Evolutionary conservation across 176 grass and related monocot genomes (phyloP).

Genomic region (Oryza australiensis): DNA sequence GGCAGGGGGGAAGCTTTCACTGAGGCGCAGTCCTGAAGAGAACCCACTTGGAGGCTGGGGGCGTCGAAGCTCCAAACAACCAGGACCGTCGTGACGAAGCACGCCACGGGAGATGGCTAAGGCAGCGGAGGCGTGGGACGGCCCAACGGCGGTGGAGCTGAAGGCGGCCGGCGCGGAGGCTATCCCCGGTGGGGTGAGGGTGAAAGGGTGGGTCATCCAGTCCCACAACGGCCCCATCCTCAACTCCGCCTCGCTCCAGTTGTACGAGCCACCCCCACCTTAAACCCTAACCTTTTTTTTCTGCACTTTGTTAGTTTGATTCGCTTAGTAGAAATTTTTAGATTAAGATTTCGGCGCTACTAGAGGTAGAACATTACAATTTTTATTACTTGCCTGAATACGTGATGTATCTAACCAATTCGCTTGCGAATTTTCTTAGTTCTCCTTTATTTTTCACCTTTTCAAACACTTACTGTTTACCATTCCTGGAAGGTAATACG

Average conservation of each 20-base stretch:
- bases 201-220: constrained; percentile 78
- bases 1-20: not conserved
- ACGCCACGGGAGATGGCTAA: constrained; percentile 29
- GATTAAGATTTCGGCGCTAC: not conserved
- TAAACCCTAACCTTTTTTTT: constrained; percentile 40
- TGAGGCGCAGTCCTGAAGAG: not conserved
- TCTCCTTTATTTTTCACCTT: not conserved
- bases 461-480: too few relatives aligned
- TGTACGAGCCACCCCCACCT: constrained; percentile 38
- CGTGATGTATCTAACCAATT: too few relatives aligned
- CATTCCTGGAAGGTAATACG: too few relatives aligned
- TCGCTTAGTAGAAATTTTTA: not conserved
- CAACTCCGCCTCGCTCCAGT: constrained; percentile 56
- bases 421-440: not conserved
- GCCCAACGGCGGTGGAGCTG: constrained; percentile 68
- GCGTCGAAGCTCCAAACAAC: not conserved
- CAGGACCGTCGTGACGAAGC: not conserved
- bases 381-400: not conserved
- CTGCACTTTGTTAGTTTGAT: not conserved
- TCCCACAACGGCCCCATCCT: constrained; percentile 79
- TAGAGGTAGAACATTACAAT: not conserved
- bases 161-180: constrained; percentile 64
- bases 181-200: constrained; percentile 53
- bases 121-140: constrained; percentile 63
- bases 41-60: not conserved